Evolutionary conservation across 1,139 yeast species (phyloP).

Genomic region (Yamadazyma songkhlaensis): DNA sequence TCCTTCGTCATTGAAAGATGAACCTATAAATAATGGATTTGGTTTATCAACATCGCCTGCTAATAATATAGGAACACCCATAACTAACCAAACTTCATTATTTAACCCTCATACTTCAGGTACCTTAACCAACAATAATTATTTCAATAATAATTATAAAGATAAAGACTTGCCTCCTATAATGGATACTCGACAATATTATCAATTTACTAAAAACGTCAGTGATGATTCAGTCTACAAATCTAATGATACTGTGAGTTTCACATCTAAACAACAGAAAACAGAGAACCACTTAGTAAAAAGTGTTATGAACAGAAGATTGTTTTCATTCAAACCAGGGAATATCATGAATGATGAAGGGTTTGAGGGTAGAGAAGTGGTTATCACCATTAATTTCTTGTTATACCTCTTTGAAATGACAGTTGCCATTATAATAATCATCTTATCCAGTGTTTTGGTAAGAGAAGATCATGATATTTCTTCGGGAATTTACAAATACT

Average conservation of each 20-base stretch:
- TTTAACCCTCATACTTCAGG: constrained; percentile 11
- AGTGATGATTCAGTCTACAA: constrained; percentile 9
- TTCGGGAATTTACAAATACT: constrained; percentile 31
- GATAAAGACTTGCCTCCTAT: constrained; percentile 22
- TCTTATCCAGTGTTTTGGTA: constrained; percentile 26
- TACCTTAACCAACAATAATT: constrained; percentile 4
- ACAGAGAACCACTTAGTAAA: constrained; percentile 32
- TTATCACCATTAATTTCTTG: constrained; percentile 29
- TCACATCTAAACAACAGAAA: constrained; percentile 23
- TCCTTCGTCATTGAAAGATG: constrained; percentile 9
- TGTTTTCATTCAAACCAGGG: constrained; percentile 17
- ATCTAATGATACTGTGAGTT: constrained; percentile 13
- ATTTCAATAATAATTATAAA: constrained; percentile 3
- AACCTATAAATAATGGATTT: constrained; percentile 7
- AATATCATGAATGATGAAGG: constrained; percentile 16
- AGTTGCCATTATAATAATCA: constrained; percentile 31
- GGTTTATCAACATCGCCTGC: constrained; percentile 10
- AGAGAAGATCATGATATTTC: constrained; percentile 22
- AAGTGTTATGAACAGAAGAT: constrained; percentile 37
- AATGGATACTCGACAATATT: constrained; percentile 16
- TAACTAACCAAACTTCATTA: constrained; percentile 13
- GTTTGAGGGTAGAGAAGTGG: constrained; percentile 17
- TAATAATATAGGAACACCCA: constrained; percentile 11
- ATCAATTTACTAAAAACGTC: constrained; percentile 3
- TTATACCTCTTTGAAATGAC: constrained; percentile 35